Conservation (phyloP, 1,284 basidiomycete genomes). For the Apiotrichum veenhuisii region DNA sequence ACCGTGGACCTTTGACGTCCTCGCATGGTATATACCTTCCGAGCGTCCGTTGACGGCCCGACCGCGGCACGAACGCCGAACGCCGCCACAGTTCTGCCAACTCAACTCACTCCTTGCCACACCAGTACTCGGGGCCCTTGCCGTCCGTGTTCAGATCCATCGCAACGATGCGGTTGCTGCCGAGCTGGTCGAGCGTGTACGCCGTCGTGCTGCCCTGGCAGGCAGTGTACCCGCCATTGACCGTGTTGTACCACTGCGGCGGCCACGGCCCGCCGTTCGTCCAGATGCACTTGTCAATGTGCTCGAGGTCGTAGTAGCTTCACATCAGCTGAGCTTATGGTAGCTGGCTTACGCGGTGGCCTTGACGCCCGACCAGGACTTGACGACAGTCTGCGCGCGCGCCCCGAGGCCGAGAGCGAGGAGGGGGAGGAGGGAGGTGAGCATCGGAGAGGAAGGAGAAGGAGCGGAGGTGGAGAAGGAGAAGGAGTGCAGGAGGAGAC, state of each 20-base stretch:
- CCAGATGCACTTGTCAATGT: conserved; percentile 5
- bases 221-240: conserved; percentile 15
- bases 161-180: conserved; percentile 18
- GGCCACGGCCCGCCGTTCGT: conserved; percentile 18
- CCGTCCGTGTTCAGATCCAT: conserved; percentile 20
- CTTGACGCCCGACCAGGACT: neutral
- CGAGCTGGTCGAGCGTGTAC: conserved; percentile 8
- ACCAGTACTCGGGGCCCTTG: conserved; percentile 24
- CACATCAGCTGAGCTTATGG: neutral
- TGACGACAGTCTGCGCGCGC: neutral
- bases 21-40: too few species aligned
- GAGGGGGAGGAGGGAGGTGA: neutral
- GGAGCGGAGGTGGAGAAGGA: neutral
- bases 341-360: neutral
- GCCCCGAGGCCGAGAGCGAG: neutral
- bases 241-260: conserved; percentile 12
- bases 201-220: conserved; percentile 13
- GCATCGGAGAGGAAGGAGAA: neutral
- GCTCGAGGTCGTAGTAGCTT: conserved; percentile 18
- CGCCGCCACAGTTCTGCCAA: neutral
- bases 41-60: too few species aligned
- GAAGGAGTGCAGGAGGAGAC: neutral
- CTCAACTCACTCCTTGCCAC: conserved; percentile 20
- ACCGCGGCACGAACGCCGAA: too few species aligned
- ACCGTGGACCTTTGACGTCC: too few species aligned